Base-by-base conservation (phyloP, 148 eudicot species). In the Camellia granthamiana region DNA sequence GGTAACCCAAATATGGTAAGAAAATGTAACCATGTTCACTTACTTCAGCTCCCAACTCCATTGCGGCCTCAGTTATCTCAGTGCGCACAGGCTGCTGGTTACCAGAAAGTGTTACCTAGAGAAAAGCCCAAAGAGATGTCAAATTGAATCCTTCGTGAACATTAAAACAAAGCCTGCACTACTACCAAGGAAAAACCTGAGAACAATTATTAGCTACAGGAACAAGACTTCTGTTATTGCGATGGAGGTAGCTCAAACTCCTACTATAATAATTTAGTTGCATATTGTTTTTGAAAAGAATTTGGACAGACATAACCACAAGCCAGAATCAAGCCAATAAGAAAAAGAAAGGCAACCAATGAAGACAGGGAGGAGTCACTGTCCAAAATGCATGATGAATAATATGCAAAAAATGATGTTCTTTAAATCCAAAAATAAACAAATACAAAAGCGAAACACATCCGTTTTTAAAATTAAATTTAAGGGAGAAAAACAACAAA, bases 31-130 rank as follows among this genome's bases (percentile, higher is more conserved):
- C 43, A 10, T 44, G 66, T 16, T 51, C 54, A 89, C 89, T 87
- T 76, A 92, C 98, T 79, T 91, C 98, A 15, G 97, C 85, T 71
- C 98, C 98, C 77, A 95, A 80, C 63, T 88, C 97, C 97, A 93
- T 89, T 68, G 98, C 98, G 84, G 98, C 94, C 84, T 95, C 98
- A 43, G 98, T 95, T 73, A 95, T 95, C 86, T 95, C 98, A 67
- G 91, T 93, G 56, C 98, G 92, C 60, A 95, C 77, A 61, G 98
- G 98, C 85, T 93, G 97, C 86, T 93, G 97, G 82, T 93, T 95
- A 15, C 98, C 98, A 51, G 98, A 91, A 43, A 95, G 93, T n/a
- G 98, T 95, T 70, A 88, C 98, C 98, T 95, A 62, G n/a, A 70
- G 75, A 82, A 83, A 82, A 67, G 19, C 21, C 47, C 66, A 64